A percentile compares a stretch with the other conserved stretches of the same genome.
Conservation (phyloP, 2,329 filamentous ascomycete genomes). For the Zymoseptoria crescenta region DNA sequence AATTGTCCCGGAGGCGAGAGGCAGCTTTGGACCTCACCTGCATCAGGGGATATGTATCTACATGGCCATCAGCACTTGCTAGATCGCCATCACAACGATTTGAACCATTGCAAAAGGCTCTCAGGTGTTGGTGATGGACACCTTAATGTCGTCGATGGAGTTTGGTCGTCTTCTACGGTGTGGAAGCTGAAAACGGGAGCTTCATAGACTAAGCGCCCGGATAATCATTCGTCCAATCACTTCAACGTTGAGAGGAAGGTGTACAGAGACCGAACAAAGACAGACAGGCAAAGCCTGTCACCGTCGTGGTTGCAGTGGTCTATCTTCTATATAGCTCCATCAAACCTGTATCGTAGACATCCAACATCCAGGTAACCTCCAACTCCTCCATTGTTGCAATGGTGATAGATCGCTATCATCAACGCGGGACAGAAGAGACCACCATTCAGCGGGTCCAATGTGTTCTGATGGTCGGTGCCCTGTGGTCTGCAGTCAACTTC, state of each 20-base stretch:
- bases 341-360: constrained; percentile 3
- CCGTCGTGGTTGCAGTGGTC: background rate
- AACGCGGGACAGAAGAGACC: constrained; percentile 1
- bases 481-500: background rate
- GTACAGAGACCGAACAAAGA: background rate
- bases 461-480: background rate
- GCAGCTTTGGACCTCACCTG: background rate
- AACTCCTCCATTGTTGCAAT: constrained; percentile 4
- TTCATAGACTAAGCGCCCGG: too few relatives aligned
- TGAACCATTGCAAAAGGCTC: background rate
- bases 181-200: background rate
- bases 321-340: background rate
- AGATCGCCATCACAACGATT: background rate
- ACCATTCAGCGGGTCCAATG: background rate
- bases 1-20: background rate
- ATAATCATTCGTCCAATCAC: background rate
- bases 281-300: background rate
- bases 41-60: background rate
- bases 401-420: background rate
- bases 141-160: background rate
- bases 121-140: background rate
- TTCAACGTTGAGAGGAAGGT: background rate
- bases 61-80: background rate
- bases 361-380: constrained; percentile 3
- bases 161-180: background rate